Percentiles rank a stretch among this genome's conserved stretches.
These are phyloP conservation scores for Bimuria novae-zelandiae DNA, from an alignment of 2,329 filamentous ascomycete species.

Conservation along the genomic window DNA sequence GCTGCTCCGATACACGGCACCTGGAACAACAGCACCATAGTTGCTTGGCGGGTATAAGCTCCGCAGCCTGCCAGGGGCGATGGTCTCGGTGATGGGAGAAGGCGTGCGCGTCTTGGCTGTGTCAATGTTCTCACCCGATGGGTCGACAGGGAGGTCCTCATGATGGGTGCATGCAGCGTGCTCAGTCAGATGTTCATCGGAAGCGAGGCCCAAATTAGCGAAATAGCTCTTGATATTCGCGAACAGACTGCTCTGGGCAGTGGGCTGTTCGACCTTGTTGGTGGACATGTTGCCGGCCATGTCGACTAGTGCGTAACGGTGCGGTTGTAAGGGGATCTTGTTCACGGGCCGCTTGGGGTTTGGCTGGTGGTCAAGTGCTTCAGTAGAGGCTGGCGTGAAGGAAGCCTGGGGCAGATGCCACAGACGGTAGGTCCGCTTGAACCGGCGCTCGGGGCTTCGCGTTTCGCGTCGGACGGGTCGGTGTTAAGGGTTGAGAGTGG, in stretches of 20 bases:
- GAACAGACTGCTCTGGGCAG: slow-evolving; percentile 10
- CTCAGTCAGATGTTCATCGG: slow-evolving; percentile 28
- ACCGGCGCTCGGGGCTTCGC: slow-evolving; percentile 1
- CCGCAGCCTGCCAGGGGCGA: slow-evolving; percentile 42
- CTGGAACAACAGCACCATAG: slow-evolving; percentile 74
- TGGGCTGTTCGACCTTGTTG: slow-evolving; percentile 8
- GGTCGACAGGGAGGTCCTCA: slow-evolving; percentile 34
- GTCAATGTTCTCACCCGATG: slow-evolving; percentile 2
- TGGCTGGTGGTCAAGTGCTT: not conserved
- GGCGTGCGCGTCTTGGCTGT: slow-evolving; percentile 10
- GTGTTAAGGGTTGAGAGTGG: not conserved
- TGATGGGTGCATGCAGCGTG: slow-evolving; percentile 37
- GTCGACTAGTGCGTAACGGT: slow-evolving; percentile 3
- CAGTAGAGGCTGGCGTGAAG: not conserved
- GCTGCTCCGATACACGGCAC: slow-evolving; percentile 77
- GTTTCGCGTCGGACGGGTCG: slow-evolving; percentile 1
- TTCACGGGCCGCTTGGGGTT: not conserved
- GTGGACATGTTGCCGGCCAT: slow-evolving; percentile 3
- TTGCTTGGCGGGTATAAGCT: slow-evolving; percentile 64
- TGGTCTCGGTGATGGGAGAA: slow-evolving; percentile 17
- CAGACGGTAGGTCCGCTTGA: slow-evolving; percentile 2
- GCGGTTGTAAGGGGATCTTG: not conserved
- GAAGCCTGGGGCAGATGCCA: not conserved
- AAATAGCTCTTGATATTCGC: slow-evolving; percentile 26
- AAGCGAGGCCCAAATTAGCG: slow-evolving; percentile 25